Evolutionary conservation across 2,329 filamentous ascomycete genomes (phyloP), one percentile per base, ranked within the genome.

Genomic region (Lachnellula occidentalis): DNA sequence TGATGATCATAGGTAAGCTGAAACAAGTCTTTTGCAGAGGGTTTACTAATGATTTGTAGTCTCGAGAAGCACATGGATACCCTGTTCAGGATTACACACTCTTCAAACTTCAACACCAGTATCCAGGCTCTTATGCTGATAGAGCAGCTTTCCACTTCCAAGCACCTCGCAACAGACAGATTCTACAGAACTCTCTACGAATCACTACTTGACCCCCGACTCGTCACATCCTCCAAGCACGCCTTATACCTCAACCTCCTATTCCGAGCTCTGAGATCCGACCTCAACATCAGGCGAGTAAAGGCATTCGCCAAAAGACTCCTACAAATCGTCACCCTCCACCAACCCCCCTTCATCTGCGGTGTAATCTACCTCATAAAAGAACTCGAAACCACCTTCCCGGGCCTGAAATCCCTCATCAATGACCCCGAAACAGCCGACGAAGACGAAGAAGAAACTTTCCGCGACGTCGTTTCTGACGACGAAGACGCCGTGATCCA

Each of bases 71-170:
- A 99, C 67, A 82, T 99, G 54, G 88, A 97, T 68, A 96, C 92
- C 3, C 80, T 99, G 24, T 99, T 96, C 79, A 86, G 85, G 65
- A 94, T 99, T 66, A 95, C 94, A 0, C 94, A 99, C 72, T 97
- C 92, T 1, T 90, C 92, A 54, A 99, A 99, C 72, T 97, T 99
- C 80, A 99, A 97, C 74, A 99, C 94, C 1, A 94, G 91, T 68
- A 90, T 99, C 37, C 94, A 99, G 72, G 92, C 94, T 34, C 80
- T 99, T 61, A 87, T 96, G 74, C 77, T 99, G 47, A 95, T 99
- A 61, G 94, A 97, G 69, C 94, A 97, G 70, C 81, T 99, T 27
- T 89, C 91, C 0, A 78, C 85, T 1, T 82, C 86, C 3, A 90
- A 94, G 69, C 87, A 92, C 65, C 78, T 92, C 51, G 86, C 87